Evolutionary conservation across 2,329 filamentous ascomycete species (phyloP).

Genomic region (Plectosphaerella plurivora): DNA sequence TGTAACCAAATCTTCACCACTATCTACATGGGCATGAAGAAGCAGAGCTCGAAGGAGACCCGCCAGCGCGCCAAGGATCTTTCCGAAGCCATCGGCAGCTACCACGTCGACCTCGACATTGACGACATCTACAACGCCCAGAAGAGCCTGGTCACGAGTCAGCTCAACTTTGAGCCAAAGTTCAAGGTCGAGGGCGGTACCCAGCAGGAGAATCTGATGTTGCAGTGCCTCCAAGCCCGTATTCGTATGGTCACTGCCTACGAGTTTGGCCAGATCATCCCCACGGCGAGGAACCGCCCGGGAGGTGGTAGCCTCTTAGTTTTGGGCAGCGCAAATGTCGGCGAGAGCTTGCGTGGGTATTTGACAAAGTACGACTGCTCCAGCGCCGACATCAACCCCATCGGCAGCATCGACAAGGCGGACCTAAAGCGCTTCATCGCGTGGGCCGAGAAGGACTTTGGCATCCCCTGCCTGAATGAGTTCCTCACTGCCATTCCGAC

Average conservation of each 20-base stretch:
- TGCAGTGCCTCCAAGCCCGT: conserved; percentile 65
- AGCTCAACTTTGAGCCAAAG: conserved; percentile 51
- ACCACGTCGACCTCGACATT: conserved; percentile 72
- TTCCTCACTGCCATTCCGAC: conserved; percentile 63
- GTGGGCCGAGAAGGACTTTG: conserved; percentile 56
- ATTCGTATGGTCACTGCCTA: conserved; percentile 35
- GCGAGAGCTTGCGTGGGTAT: conserved; percentile 34
- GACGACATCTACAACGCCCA: conserved; percentile 61
- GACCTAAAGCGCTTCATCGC: conserved; percentile 69
- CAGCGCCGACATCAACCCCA: conserved; percentile 48
- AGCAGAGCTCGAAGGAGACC: conserved; percentile 63
- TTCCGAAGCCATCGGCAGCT: conserved; percentile 57
- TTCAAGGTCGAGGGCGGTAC: conserved; percentile 61
- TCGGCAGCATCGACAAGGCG: conserved; percentile 57
- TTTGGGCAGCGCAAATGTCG: conserved; percentile 64
- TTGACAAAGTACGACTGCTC: conserved; percentile 67
- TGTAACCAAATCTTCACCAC: conserved; percentile 41
- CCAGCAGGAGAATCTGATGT: conserved; percentile 55
- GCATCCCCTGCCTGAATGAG: conserved; percentile 58
- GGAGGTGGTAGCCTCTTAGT: conserved; percentile 59
- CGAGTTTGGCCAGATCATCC: conserved; percentile 57
- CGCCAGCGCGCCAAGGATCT: conserved; percentile 61
- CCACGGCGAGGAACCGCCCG: conserved; percentile 51
- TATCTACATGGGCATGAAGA: conserved; percentile 66
- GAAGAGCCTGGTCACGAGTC: conserved; percentile 52